phyloP scores from a whole-genome alignment of 139 green algal genomes.

The Coelastrella sp. region DNA sequence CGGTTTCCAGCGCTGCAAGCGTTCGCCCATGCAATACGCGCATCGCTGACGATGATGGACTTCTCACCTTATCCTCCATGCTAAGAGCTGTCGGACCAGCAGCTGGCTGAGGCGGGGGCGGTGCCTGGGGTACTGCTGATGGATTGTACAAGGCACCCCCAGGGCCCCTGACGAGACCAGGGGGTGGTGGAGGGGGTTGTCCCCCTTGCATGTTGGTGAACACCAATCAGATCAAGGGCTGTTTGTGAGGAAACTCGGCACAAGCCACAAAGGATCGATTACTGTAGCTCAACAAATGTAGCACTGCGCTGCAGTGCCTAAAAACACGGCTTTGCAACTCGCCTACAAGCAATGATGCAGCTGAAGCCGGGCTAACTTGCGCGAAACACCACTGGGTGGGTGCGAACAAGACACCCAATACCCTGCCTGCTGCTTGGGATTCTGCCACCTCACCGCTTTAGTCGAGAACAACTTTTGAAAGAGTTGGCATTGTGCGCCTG shows the following conservation, averaged over 20 bases:
- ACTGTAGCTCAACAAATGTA: too few relatives aligned
- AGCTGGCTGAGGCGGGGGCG: background rate
- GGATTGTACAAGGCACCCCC: background rate
- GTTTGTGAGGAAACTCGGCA: background rate
- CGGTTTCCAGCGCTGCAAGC: too few relatives aligned
- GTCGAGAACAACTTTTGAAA: too few relatives aligned
- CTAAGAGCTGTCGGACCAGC: background rate
- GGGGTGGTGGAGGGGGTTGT: background rate
- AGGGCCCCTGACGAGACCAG: background rate
- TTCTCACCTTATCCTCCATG: slow-evolving; percentile 64
- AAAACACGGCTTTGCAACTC: background rate
- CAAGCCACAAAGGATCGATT: background rate
- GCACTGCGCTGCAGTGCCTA: background rate
- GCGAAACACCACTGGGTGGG: too few relatives aligned
- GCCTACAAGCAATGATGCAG: too few relatives aligned
- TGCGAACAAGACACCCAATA: too few relatives aligned
- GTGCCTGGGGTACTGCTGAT: slow-evolving; percentile 8
- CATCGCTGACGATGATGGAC: too few relatives aligned
- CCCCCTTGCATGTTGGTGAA: slow-evolving; percentile 12
- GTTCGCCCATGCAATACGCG: too few relatives aligned
- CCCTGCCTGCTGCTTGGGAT: too few relatives aligned
- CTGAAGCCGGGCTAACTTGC: too few relatives aligned
- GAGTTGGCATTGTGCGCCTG: too few relatives aligned
- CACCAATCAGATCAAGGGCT: background rate
- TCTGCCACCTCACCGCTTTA: too few relatives aligned